These are phyloP conservation scores for Corylus americana DNA, from an alignment of 306 rosid species.

Conservation along the genomic window DNA sequence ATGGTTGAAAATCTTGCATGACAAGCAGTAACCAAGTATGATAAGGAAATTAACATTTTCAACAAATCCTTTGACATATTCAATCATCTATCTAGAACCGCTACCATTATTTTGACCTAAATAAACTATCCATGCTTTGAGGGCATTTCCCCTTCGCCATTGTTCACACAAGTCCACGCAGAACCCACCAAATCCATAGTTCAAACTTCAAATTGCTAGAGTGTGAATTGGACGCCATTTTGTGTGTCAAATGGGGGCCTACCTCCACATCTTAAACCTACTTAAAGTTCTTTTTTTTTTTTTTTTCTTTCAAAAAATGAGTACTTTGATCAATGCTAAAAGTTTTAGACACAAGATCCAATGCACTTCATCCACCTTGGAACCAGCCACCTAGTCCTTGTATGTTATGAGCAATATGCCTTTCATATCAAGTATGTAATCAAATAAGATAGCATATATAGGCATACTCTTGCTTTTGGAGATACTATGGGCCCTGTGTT, in stretches of 20 bases:
- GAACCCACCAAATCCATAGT: not conserved
- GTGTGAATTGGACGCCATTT: not conserved
- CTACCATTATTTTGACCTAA: not conserved
- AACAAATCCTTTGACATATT: too few relatives aligned
- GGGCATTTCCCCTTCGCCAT: not conserved
- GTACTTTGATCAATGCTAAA: too few relatives aligned
- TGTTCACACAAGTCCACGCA: not conserved
- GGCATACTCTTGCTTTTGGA: not conserved
- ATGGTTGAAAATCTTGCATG: not conserved
- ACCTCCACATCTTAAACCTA: not conserved
- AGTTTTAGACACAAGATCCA: not conserved
- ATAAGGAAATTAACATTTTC: not conserved
- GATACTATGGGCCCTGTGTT: not conserved
- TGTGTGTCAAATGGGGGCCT: not conserved
- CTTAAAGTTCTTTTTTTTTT: too few relatives aligned
- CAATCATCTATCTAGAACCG: not conserved
- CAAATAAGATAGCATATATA: not conserved
- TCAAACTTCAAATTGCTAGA: not conserved
- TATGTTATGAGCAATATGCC: not conserved
- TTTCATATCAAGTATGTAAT: not conserved
- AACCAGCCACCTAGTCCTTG: not conserved
- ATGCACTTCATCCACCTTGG: not conserved
- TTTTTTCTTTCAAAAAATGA: too few relatives aligned
- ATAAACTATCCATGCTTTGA: not conserved
- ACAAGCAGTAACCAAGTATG: not conserved